phyloP scores from a whole-genome alignment of 345 rosid species.

The Xanthoceras sorbifolium region DNA sequence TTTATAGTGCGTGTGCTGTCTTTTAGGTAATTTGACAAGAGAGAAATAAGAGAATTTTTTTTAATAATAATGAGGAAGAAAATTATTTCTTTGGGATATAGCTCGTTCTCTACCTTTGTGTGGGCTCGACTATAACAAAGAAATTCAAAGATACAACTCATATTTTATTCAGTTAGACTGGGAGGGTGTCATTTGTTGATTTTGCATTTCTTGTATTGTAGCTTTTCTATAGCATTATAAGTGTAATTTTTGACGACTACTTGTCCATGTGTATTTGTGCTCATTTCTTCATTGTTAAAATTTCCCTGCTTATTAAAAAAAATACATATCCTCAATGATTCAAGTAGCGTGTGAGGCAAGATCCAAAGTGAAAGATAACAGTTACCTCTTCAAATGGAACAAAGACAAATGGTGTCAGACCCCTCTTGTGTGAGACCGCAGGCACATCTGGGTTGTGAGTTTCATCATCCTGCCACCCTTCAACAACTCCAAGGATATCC shows the following conservation, averaged over 20 bases:
- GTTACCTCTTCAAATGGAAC: conserved; percentile 92
- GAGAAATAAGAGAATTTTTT: no score
- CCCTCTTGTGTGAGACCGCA: conserved; percentile 86
- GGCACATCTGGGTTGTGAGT: conserved; percentile 80
- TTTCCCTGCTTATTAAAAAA: no score
- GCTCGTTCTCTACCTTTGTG: no score
- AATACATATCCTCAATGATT: neutral
- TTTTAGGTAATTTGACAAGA: no score
- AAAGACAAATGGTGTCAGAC: conserved; percentile 81
- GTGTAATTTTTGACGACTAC: neutral
- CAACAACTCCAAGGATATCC: conserved; percentile 71
- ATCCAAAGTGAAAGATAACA: neutral
- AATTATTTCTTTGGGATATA: no score
- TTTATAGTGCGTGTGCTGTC: no score
- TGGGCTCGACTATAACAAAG: no score
- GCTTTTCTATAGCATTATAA: neutral
- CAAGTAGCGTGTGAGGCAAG: neutral
- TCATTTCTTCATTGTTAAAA: no score
- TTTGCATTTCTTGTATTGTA: neutral
- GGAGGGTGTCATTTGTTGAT: neutral
- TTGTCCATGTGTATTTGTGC: neutral
- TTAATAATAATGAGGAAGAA: no score
- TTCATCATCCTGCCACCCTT: conserved; percentile 83
- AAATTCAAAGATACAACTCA: no score
- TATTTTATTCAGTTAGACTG: no score